phyloP scores from a whole-genome alignment of 169 alveolate genomes.

The Plasmodium coatneyi region DNA sequence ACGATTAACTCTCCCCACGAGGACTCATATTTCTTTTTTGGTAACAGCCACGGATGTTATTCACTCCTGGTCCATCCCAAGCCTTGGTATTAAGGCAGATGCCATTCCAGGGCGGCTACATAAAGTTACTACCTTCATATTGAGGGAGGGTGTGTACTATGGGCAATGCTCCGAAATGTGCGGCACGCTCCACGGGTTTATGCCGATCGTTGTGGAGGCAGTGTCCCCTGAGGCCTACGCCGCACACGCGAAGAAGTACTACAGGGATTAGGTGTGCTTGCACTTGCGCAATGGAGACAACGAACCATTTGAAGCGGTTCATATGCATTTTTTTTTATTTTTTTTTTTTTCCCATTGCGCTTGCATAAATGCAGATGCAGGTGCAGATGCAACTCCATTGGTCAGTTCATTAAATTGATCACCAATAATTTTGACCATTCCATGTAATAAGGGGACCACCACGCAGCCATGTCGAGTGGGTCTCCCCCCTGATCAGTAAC shows the following conservation, averaged over 20 bases:
- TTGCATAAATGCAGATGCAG: background rate
- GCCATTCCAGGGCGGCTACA: slow-evolving; percentile 92
- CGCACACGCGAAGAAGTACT: slow-evolving; percentile 93
- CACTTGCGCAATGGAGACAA: background rate
- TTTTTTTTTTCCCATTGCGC: background rate
- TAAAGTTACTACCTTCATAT: slow-evolving; percentile 89
- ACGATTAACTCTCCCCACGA: slow-evolving; percentile 90
- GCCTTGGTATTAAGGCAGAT: slow-evolving; percentile 92
- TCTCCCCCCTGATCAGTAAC: background rate
- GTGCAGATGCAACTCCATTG: background rate
- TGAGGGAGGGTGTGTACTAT: slow-evolving; percentile 93
- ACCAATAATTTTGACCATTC: background rate
- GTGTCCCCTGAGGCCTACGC: slow-evolving; percentile 92
- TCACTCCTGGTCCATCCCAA: slow-evolving; percentile 88
- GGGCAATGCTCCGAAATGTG: slow-evolving; percentile 94
- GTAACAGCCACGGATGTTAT: slow-evolving; percentile 90
- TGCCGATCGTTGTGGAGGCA: slow-evolving; percentile 94
- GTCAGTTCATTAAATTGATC: background rate
- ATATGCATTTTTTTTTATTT: background rate
- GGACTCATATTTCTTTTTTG: slow-evolving; percentile 91
- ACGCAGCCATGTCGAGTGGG: background rate
- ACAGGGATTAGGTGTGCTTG: slow-evolving; percentile 78
- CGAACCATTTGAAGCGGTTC: background rate
- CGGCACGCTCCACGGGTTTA: slow-evolving; percentile 93
- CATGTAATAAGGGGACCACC: background rate